Percentiles rank a stretch among this genome's conserved stretches.
Conservation (phyloP, 345 rosid genomes). For the Citrus sp. region DNA sequence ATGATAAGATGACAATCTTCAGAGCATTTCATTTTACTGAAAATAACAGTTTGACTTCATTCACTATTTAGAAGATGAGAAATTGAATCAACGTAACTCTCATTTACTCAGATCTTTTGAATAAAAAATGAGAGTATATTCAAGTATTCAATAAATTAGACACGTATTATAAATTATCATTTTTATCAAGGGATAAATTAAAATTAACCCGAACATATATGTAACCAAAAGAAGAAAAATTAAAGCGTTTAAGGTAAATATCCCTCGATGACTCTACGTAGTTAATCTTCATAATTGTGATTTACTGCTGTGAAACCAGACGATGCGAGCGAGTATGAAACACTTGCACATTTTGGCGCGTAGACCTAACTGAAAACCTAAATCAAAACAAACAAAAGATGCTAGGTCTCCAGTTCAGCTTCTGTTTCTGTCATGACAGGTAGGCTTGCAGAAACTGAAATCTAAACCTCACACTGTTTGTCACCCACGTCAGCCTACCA, state of each 20-base stretch:
- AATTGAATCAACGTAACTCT: no score
- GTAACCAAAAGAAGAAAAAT: no score
- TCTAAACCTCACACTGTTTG: not conserved
- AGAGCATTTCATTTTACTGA: no score
- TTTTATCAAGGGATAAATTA: no score
- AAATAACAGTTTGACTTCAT: no score
- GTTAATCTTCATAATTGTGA: not conserved
- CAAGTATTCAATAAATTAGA: no score
- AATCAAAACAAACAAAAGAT: not conserved
- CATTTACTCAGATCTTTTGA: not conserved
- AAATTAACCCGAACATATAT: no score
- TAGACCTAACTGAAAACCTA: not conserved
- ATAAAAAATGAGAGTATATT: not conserved
- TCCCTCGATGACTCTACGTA: no score
- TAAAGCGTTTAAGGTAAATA: no score
- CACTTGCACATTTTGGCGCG: not conserved
- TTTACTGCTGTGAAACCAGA: not conserved
- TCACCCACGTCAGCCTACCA: not conserved
- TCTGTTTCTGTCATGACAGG: not conserved
- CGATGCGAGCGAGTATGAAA: not conserved
- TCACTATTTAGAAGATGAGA: no score
- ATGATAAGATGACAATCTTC: no score
- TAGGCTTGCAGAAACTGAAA: not conserved
- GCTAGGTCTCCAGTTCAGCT: not conserved
- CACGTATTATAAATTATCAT: no score